Base-by-base conservation (phyloP, 345 rosid genomes). In the Eucalyptus erythrocorys region DNA sequence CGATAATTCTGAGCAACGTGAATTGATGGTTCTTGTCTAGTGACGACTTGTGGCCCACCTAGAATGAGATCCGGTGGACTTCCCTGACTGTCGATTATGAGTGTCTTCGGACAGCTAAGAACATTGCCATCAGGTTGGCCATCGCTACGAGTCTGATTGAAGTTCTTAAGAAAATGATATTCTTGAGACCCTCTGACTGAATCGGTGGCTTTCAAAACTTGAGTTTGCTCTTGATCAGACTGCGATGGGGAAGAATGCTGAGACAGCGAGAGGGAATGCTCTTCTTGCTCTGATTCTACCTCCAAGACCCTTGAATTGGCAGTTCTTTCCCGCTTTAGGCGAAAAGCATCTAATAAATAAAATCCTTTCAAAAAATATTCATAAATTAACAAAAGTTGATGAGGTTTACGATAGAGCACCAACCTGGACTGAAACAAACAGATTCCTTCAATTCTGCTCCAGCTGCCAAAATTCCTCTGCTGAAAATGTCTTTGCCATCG, bases 211-310 rank as follows among this genome's bases (percentile, higher is more conserved):
- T 90, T 93, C 66, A 85, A 61, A n/a, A 86, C 90, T 7, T 93
- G 92, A 32, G 91, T 88, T 89, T 92, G 95, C 48, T 96, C 97
- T 88, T 92, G 96, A 89, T 96, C 98, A 81, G 96, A 96, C 88
- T 91, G 95, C 10, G 96, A 95, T 27, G 98, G 95, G 12, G 98
- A 95, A 4, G 98, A 96, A 90, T 93, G 93, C 90, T 92, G 96
- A 21, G 98, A 95, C 50, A 93, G 93, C 1, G 96, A 94, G 53
- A 92, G 95, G 49, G 97, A 95, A 92, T 95, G 96, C 86, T 96
- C 96, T 88, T 96, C 98, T 87, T 93, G 94, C 71, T 96, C 96
- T 10, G 91, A 92, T 87, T 95, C 95, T 87, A 90, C 89, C 22
- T 95, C 97, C 92, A 92, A 93, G 37, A 82, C 87, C 55, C 88